Percentiles rank a stretch among this genome's conserved stretches.
Conservation (phyloP, 139 green algal species). For the Pycnococcus provasolii region DNA sequence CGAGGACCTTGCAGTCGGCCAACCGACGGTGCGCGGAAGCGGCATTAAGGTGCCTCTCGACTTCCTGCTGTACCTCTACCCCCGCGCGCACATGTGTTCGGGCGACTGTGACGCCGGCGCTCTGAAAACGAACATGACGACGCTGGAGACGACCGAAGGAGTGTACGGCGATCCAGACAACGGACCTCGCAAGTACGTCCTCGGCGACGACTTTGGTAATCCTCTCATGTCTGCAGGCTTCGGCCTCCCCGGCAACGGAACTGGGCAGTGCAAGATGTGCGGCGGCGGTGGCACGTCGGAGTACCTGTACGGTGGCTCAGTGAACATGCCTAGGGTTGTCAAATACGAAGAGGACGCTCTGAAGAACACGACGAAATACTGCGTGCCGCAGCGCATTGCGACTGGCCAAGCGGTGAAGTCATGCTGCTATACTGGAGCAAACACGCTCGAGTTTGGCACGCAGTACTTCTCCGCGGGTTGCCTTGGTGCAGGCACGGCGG, state of each 20-base stretch:
- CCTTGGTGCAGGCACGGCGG: not conserved
- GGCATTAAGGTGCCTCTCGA: constrained; percentile 20
- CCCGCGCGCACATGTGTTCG: constrained; percentile 23
- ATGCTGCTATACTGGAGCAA: not conserved
- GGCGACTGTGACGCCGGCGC: constrained; percentile 16
- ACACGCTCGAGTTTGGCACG: not conserved
- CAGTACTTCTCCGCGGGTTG: not conserved
- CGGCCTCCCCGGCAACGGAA: not conserved
- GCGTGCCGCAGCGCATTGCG: not conserved
- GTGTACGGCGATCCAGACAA: constrained; percentile 12
- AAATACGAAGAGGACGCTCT: not conserved
- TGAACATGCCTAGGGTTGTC: not conserved
- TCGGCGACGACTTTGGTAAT: not conserved
- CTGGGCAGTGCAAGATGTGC: constrained; percentile 21
- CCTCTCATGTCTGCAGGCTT: too few species aligned
- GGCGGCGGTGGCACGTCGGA: constrained; percentile 7
- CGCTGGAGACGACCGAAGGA: constrained; percentile 15
- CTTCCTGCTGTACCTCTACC: constrained; percentile 32
- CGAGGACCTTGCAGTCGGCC: not conserved
- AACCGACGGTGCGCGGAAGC: constrained; percentile 2
- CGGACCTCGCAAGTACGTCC: not conserved
- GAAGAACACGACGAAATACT: constrained; percentile 6
- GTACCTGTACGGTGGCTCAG: not conserved
- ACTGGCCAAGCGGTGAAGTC: not conserved
- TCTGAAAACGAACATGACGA: not conserved